Base-by-base conservation (phyloP, 1,139 yeast species). In the Blastobotrys proliferans region DNA sequence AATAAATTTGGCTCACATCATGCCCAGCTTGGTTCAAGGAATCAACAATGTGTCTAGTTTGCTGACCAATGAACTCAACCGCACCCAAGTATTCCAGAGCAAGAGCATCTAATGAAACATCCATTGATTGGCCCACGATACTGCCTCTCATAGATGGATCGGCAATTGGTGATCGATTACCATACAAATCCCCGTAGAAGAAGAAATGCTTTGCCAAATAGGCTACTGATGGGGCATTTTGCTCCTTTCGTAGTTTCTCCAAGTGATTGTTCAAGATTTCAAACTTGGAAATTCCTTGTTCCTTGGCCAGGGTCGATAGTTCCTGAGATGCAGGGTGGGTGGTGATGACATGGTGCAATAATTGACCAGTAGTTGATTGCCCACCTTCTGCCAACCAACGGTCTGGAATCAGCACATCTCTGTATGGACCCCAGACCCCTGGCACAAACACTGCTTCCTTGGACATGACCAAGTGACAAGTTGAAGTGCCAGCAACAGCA, bases 351-450 rank as follows among this genome's bases (percentile, higher is more conserved):
- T 87, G 95, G 3, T 92, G 94, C 54, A 92, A 73, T 40, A 92
- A 73, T 28, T 94, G 96, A 52, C 98, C 98, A 2, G 98, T 92
- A 60, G 95, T 84, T 17, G 94, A 83, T 66, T 92, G 98, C 16
- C 98, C 98, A 58, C 98, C 98, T 68, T 92, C 98, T n/a, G 97
- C 95, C 55, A 88, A 74, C 97, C 97, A 92, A 58, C 74, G 82
- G 10, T 81, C 88, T 28, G 86, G 84, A 16, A 94, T 85, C 71
- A 92, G 74, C 9, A 86, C 95, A 62, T 90, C 95, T 57, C 88
- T 76, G 67, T 92, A 92, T 3, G 98, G 98, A 17, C 98, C 98
- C 98, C 98, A 92, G 26, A 92, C 97, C 46, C 98, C 98, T 39
- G 87, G 79, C 11, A 92, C 97, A 62, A 92, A 90, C 39, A 87